Evolutionary conservation across 352 stramenopile genomes (phyloP), one percentile per base, ranked within the genome.

Genomic region (Pythium guiyangense): DNA sequence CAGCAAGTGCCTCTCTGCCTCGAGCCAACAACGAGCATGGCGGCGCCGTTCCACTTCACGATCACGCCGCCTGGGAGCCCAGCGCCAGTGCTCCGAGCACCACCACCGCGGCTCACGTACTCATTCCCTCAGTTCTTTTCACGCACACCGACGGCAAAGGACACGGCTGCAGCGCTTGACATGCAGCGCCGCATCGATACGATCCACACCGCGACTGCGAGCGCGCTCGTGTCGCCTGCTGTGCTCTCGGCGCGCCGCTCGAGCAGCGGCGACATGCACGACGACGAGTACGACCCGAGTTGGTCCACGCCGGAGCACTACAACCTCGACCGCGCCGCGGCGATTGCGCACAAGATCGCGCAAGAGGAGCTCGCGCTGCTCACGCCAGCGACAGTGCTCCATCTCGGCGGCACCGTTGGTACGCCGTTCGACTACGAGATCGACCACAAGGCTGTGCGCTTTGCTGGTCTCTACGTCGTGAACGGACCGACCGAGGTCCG

Each of bases 401-500:
- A 29, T 9, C 25, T 62, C 4, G 48, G 48, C 9, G 48, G 37
- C 4, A 14, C 39, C 3, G 4, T 62, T 4, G 22, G 35, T 11
- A 22, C 12, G 17, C 55, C 55, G 9, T 62, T 62, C n/a, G 55
- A 62, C 35, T 44, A 56, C 29, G 57, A 63, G 35, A 17, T 34
- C 52, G 44, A 59, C 11, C 34, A 50, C 51, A 76, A 79, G 49
- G 64, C 67, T 59, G 74, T 78, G 53, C 70, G 74, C 43, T 84
- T 84, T 20, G 52, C 69, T 5, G 74, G 74, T 9, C 62, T 87
- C 34, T 84, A 78, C 47, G 67, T 87, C 20, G 79, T 90, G 9
- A 69, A 74, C 37, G 76, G 79, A 6, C 64, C 77, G 4, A 84
- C 79, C 0, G 67, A 73, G 51, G 62, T 64, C 11, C 73, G 72